Evolutionary conservation across 176 grass and related monocot species (phyloP).

Genomic region (Musa acuminata): DNA sequence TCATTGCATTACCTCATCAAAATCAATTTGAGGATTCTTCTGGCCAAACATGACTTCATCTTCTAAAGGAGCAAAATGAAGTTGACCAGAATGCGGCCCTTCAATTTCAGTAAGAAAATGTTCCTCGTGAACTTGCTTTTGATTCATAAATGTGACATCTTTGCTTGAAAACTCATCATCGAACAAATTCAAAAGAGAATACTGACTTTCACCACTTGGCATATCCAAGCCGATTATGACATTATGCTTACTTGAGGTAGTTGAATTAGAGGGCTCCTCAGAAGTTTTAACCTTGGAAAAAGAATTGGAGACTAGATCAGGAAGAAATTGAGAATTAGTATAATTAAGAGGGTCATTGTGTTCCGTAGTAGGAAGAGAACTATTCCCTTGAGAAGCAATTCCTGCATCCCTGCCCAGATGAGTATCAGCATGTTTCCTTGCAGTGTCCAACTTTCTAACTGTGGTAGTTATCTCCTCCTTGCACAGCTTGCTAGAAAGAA

Average conservation of each 20-base stretch:
- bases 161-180: neutral
- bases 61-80: conserved; percentile 1
- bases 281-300: neutral
- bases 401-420: neutral
- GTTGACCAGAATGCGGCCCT: neutral
- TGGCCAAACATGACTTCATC: neutral
- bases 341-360: neutral
- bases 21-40: neutral
- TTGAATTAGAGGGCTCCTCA: neutral
- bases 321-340: neutral
- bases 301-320: neutral
- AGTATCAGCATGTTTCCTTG: no score
- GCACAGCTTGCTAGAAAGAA: neutral
- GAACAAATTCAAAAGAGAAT: neutral
- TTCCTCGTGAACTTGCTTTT: neutral
- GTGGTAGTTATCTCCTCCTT: neutral
- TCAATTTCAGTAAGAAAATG: neutral
- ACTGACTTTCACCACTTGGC: conserved; percentile 20
- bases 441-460: neutral
- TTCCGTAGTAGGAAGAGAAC: neutral
- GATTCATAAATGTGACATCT: neutral
- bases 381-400: neutral
- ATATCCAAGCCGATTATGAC: conserved; percentile 9
- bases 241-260: conserved; percentile 16
- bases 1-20: conserved; percentile 30